phyloP scores from a whole-genome alignment of 78 protist genomes.

The Creolimax fragrantissima region DNA sequence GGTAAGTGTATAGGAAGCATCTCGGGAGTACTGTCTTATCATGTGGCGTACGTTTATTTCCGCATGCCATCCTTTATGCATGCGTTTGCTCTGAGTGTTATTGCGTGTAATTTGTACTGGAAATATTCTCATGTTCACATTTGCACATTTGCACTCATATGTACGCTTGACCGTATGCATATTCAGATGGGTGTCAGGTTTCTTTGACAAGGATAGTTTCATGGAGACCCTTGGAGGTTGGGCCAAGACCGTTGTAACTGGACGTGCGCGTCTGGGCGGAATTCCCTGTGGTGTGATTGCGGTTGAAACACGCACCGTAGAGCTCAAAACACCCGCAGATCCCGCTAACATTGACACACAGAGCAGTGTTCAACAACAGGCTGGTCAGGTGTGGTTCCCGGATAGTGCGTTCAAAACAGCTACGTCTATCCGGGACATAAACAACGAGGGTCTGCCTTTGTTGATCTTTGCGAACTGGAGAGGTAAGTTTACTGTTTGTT shows the following conservation, averaged over 20 bases:
- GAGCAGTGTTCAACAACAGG: slow-evolving; percentile 51
- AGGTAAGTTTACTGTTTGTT: too few species aligned
- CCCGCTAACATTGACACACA: slow-evolving; percentile 80
- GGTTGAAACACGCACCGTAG: slow-evolving; percentile 81
- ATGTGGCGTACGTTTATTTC: too few species aligned
- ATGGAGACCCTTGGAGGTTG: slow-evolving; percentile 77
- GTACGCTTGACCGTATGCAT: background rate
- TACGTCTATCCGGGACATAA: slow-evolving; percentile 83
- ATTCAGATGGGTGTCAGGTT: slow-evolving; percentile 59
- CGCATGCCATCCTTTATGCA: too few species aligned
- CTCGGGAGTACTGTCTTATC: too few species aligned
- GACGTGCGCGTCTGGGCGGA: slow-evolving; percentile 94
- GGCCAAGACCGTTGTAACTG: slow-evolving; percentile 91
- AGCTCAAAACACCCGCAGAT: slow-evolving; percentile 78
- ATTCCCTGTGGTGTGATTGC: slow-evolving; percentile 90
- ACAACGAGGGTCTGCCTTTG: slow-evolving; percentile 77
- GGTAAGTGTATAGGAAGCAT: too few species aligned
- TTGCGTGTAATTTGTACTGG: too few species aligned
- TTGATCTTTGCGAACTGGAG: slow-evolving; percentile 96
- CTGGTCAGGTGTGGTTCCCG: slow-evolving; percentile 92
- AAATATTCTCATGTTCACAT: background rate
- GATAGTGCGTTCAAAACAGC: slow-evolving; percentile 93
- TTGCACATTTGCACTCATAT: background rate
- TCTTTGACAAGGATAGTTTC: slow-evolving; percentile 83
- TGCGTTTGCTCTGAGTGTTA: too few species aligned